Evolutionary conservation across 495 filamentous ascomycete genomes (phyloP), one percentile per base, ranked within the genome.

Genomic region (Ramalina intermedia): DNA sequence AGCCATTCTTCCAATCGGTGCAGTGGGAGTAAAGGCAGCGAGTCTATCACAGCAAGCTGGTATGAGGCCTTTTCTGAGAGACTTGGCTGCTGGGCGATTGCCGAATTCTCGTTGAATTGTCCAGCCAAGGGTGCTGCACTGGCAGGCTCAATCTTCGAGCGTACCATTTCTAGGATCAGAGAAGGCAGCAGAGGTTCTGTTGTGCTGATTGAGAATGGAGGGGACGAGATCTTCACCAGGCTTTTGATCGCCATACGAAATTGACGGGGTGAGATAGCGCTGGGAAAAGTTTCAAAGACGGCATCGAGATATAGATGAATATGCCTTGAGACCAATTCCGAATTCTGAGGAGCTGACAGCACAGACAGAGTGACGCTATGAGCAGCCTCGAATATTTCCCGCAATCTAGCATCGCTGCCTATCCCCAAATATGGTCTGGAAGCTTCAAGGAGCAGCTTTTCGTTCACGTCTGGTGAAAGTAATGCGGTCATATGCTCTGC

Each of bases 161-260:
- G 76, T 7, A 95, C 67, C 46, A 94, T 74, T 59, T 98, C 91
- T 12, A 96, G 70, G 1, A 96, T 63, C 1, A 78, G 81, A 35
- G 88, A 84, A 1, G 85, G 73, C 17, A 96, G 74, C 48, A 84
- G 68, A 1, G 84, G 87, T 45, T 93, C 80, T 7, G 64, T 72
- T 42, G 73, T 76, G 14, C 83, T 75, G 33, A 94, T 67, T 14
- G 74, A 75, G 29, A 79, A 84, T 1, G 91, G 89, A 18, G 89
- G 87, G 2, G 84, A 79, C n/a, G 86, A 77, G 46, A 96, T 80
- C 56, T 82, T 80, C 55, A 96, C 76, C 45, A 96, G 69, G 7
- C 87, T 90, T 61, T 85, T 87, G 73, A 95, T 89, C 20, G 90
- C 91, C 14, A 96, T 74, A 36, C 90, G 79, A 67, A 98, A 96